phyloP scores from a whole-genome alignment of 441 rosid species.

The Macaranga tanarius region DNA sequence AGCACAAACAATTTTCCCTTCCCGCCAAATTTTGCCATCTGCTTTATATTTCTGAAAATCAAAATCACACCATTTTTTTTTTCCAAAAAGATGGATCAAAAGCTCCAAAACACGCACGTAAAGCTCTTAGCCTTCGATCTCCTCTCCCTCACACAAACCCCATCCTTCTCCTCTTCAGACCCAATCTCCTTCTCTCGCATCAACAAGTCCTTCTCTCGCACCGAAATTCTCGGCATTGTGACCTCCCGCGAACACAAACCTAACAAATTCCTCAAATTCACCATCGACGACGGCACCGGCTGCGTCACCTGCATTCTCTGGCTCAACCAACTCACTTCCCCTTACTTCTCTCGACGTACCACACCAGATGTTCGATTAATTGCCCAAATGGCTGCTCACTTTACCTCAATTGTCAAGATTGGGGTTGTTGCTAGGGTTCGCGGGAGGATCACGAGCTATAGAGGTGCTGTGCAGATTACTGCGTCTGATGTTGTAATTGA shows the following conservation, averaged over 20 bases:
- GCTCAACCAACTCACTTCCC: constrained; percentile 73
- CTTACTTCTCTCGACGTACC: constrained; percentile 48
- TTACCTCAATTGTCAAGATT: constrained; percentile 41
- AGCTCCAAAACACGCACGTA: constrained; percentile 51
- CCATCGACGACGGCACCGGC: constrained; percentile 70
- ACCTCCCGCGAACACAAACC: constrained; percentile 58
- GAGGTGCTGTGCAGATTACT: constrained; percentile 65
- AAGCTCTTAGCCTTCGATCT: constrained; percentile 68
- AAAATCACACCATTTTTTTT: too few relatives aligned
- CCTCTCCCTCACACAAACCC: constrained; percentile 42
- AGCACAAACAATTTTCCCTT: too few relatives aligned
- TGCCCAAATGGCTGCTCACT: constrained; percentile 42
- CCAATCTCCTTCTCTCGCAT: constrained; percentile 41
- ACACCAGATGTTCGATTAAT: constrained; percentile 48
- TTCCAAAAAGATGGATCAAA: constrained; percentile 33
- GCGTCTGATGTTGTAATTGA: constrained; percentile 58
- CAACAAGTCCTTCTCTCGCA: constrained; percentile 45
- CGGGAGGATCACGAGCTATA: constrained; percentile 57
- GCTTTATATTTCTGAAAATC: too few relatives aligned
- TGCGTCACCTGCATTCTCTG: constrained; percentile 66
- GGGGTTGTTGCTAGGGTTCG: constrained; percentile 69
- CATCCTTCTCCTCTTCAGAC: constrained; percentile 26
- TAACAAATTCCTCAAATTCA: constrained; percentile 67
- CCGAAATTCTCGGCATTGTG: constrained; percentile 60
- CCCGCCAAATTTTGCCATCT: too few relatives aligned